phyloP scores from a whole-genome alignment of 2,329 filamentous ascomycete genomes.

The Diplocarpon rosae region DNA sequence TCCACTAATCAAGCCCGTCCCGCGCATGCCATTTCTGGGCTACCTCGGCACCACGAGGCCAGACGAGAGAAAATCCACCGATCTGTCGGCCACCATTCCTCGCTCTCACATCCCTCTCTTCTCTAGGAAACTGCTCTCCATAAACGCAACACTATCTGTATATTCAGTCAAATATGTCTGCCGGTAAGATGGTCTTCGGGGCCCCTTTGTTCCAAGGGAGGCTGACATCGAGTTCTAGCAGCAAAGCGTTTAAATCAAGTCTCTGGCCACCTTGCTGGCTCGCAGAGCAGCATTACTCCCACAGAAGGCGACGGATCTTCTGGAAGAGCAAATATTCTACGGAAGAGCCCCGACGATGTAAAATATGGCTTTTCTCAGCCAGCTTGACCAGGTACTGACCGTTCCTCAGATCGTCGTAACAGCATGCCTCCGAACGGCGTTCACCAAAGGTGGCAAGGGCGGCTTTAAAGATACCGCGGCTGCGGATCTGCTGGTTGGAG shows the following conservation, averaged over 20 bases:
- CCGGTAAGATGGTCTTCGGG: conserved; percentile 13
- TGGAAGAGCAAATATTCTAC: conserved; percentile 34
- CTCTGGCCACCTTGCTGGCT: conserved; percentile 46
- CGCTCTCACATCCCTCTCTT: neutral
- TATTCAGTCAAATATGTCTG: conserved; percentile 18
- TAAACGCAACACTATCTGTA: neutral
- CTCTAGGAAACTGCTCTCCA: neutral
- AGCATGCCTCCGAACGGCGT: conserved; percentile 77
- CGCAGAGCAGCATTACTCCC: conserved; percentile 23
- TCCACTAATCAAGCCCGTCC: neutral
- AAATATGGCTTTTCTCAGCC: conserved; percentile 11
- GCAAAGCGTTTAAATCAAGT: conserved; percentile 36
- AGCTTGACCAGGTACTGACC: conserved; percentile 18
- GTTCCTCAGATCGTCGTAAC: conserved; percentile 68
- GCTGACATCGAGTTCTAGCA: conserved; percentile 21
- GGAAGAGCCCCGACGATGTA: conserved; percentile 60
- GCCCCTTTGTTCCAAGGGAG: conserved; percentile 1
- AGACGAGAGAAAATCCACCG: neutral
- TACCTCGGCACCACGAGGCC: conserved; percentile 4
- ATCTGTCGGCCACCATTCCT: neutral
- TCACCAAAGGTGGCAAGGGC: conserved; percentile 89
- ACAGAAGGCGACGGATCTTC: conserved; percentile 13
- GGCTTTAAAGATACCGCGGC: conserved; percentile 90
- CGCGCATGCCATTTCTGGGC: neutral
- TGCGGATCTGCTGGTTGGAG: conserved; percentile 73